These are phyloP conservation scores for Zygoascus hellenicus DNA, from an alignment of 1,139 yeast species.

Conservation along the genomic window DNA sequence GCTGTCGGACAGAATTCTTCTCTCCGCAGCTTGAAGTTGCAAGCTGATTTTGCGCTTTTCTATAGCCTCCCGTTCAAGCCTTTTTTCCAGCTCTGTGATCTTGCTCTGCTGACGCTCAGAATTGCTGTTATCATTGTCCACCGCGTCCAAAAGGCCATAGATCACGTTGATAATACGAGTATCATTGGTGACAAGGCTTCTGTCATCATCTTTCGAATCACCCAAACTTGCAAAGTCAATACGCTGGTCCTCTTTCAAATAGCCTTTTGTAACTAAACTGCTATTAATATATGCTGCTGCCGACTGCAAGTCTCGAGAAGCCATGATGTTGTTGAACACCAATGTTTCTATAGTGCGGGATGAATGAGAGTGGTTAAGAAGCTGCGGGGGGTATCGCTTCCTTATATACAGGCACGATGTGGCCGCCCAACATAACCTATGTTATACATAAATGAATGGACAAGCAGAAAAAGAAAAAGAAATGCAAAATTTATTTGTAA, in stretches of 20 bases:
- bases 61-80: slow-evolving; percentile 14
- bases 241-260: slow-evolving; percentile 23
- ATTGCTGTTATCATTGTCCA: slow-evolving; percentile 20
- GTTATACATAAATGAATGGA: no score
- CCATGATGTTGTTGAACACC: slow-evolving; percentile 7
- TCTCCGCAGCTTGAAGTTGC: slow-evolving; percentile 16
- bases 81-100: slow-evolving; percentile 16
- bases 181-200: slow-evolving; percentile 16
- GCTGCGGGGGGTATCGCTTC: no score
- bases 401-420: no score
- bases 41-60: slow-evolving; percentile 13
- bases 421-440: no score
- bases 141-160: slow-evolving; percentile 26
- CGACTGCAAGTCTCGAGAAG: slow-evolving; percentile 19
- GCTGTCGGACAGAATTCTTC: slow-evolving; percentile 13
- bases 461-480: no score
- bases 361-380: no score
- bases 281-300: slow-evolving; percentile 28
- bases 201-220: not conserved
- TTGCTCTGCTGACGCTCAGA: slow-evolving; percentile 14
- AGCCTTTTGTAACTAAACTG: slow-evolving; percentile 26
- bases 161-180: slow-evolving; percentile 27
- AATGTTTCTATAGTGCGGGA: no score
- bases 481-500: no score
- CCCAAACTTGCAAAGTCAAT: slow-evolving; percentile 18